Evolutionary conservation across 2,329 filamentous ascomycete genomes (phyloP).

Genomic region (Aspergillus fischeri): DNA sequence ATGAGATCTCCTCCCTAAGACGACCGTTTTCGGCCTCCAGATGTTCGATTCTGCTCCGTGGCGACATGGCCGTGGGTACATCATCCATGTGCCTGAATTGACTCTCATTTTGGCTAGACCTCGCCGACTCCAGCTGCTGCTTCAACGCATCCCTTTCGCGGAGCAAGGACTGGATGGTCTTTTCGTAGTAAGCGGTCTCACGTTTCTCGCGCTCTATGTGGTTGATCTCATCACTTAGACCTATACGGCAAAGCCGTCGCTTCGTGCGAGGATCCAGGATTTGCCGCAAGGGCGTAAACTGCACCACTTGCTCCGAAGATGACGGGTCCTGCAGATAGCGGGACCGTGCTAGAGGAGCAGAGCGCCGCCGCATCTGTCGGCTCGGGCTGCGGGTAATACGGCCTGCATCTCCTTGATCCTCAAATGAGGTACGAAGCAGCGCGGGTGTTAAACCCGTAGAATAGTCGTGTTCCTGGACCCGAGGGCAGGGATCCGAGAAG

Average conservation of each 20-base stretch:
- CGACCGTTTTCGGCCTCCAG: constrained; percentile 17
- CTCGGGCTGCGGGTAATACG: constrained; percentile 26
- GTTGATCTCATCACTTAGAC: constrained; percentile 46
- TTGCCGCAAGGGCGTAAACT: constrained; percentile 44
- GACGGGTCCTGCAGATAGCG: constrained; percentile 19
- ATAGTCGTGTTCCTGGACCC: constrained; percentile 14
- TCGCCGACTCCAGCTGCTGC: constrained; percentile 22
- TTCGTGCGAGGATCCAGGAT: constrained; percentile 40
- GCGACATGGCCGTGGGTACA: constrained; percentile 15
- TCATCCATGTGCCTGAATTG: constrained; percentile 9
- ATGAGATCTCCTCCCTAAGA: constrained; percentile 17
- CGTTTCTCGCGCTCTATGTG: constrained; percentile 39
- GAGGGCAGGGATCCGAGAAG: constrained; percentile 42
- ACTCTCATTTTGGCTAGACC: constrained; percentile 2
- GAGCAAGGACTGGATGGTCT: constrained; percentile 20
- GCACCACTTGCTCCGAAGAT: constrained; percentile 30
- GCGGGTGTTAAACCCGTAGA: constrained; percentile 45
- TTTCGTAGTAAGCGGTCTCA: constrained; percentile 21
- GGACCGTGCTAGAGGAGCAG: constrained; percentile 28
- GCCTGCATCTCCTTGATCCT: constrained; percentile 19
- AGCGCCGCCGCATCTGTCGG: constrained; percentile 27
- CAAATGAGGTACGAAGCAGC: constrained; percentile 37
- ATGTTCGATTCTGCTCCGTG: constrained; percentile 14
- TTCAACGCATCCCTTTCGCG: constrained; percentile 27
- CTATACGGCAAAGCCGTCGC: constrained; percentile 41